Conservation (phyloP, 495 filamentous ascomycete genomes). For the Penicillium taxi region DNA sequence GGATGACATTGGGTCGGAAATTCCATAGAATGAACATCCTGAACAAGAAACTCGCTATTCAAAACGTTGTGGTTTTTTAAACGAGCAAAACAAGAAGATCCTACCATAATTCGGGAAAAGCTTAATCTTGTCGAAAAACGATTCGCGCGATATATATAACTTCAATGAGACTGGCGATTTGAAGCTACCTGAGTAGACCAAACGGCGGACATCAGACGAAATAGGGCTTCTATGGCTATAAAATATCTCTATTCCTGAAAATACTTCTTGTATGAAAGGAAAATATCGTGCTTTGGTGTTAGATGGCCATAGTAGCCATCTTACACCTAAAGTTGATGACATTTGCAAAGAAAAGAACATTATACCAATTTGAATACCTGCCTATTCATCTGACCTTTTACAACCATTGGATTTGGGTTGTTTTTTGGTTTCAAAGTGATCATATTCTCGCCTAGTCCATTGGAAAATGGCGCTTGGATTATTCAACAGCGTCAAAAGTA, state of each 20-base stretch:
- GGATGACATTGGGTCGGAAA: neutral
- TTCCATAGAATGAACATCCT: neutral
- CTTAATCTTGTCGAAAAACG: neutral
- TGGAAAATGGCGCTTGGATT: neutral
- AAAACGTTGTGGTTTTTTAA: neutral
- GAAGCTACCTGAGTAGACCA: neutral
- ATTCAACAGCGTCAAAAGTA: neutral
- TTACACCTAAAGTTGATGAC: neutral
- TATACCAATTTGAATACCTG: neutral
- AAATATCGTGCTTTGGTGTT: neutral
- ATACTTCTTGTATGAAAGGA: neutral
- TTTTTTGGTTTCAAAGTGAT: neutral
- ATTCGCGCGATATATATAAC: slow-evolving; percentile 5
- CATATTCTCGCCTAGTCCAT: neutral
- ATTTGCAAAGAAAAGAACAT: neutral
- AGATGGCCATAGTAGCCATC: slow-evolving; percentile 1
- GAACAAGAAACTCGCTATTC: neutral
- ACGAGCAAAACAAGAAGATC: slow-evolving; percentile 2
- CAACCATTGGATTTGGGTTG: neutral
- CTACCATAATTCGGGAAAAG: neutral
- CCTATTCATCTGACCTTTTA: neutral
- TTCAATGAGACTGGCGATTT: slow-evolving; percentile 6
- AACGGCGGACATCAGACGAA: slow-evolving; percentile 1
- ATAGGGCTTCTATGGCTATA: slow-evolving; percentile 3
- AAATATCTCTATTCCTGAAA: slow-evolving; percentile 2